Evolutionary conservation across 257 asterid genomes (phyloP), one percentile per base, ranked within the genome.

Genomic region (Ballota nigra): DNA sequence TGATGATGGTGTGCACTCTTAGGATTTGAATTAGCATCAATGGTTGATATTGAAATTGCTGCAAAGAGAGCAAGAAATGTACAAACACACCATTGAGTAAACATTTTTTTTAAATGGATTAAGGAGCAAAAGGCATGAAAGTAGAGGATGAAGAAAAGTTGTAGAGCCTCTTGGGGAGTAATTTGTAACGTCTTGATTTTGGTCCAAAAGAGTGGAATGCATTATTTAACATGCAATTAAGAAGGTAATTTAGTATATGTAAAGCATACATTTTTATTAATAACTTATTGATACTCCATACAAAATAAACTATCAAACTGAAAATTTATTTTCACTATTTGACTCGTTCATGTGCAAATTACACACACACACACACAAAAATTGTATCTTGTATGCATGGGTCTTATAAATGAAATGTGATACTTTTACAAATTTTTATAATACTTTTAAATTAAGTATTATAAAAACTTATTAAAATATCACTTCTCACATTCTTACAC

Each of bases 1-100:
- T n/a, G 29, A 26, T 26, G 3, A 3, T 26, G 29, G 2, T 31
- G 34, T 31, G 34, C 34, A 31, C 34, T 31, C 33, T 23, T 57
- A 33, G 38, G 53, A 3, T 34, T 75, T 6, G 16, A 22, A 20
- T n/a, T 61, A 0, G 79, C 74, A 36, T 70, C 12, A 26, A 71
- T 16, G 26, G 70, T 70, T 3, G 60, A 18, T 53, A 53, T 53
- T 63, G 80, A n/a, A 76, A 77, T 31, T 47, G 69, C 28, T 24
- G 60, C 41, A 59, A 70, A 12, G 22, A 84, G 66, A 55, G 53
- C 65, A 55, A 74, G 9, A 70, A 75, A 18, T 29, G 28, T 31
- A 58, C 23, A 70, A 0, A 38, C 11, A 47, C 1, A 10, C 72
- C 63, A n/a, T 53, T 12, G 58, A 26, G 1, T 20, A 29, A 13